Percentiles rank a stretch among this genome's conserved stretches.
Evolutionary conservation across 192 early-diverging fungal species (phyloP).

Genomic region (Mycoemilia scoparia): DNA sequence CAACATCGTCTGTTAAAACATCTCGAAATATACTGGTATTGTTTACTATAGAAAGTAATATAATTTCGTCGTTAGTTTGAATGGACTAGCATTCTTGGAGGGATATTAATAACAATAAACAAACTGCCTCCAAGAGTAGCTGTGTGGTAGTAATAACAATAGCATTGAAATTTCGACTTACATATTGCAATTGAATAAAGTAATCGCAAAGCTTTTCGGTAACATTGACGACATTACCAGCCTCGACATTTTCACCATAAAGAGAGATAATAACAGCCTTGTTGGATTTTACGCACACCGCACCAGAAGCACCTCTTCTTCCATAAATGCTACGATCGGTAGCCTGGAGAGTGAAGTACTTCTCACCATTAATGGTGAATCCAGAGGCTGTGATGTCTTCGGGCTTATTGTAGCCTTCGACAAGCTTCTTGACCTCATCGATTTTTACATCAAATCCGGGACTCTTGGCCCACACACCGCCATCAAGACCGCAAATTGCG

Average conservation of each 20-base stretch:
- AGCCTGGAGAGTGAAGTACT: constrained; percentile 55
- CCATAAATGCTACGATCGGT: constrained; percentile 54
- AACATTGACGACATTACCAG: constrained; percentile 51
- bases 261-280: constrained; percentile 60
- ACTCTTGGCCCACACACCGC: constrained; percentile 64
- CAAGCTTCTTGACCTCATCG: constrained; percentile 36
- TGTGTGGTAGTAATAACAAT: too few species aligned
- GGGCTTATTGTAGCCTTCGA: constrained; percentile 43
- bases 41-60: too few species aligned
- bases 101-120: too few species aligned
- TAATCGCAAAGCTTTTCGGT: constrained; percentile 64
- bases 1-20: too few species aligned
- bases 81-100: too few species aligned
- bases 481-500: constrained; percentile 66
- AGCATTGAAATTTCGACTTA: too few species aligned
- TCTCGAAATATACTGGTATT: too few species aligned
- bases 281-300: constrained; percentile 55
- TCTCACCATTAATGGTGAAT: constrained; percentile 40
- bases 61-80: too few species aligned
- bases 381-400: constrained; percentile 39
- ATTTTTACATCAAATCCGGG: constrained; percentile 46
- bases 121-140: too few species aligned
- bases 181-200: too few species aligned
- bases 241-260: constrained; percentile 42
- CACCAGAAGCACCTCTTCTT: constrained; percentile 56